Conservation (phyloP, 495 filamentous ascomycete genomes). For the Aspergillus coremiiformis region DNA sequence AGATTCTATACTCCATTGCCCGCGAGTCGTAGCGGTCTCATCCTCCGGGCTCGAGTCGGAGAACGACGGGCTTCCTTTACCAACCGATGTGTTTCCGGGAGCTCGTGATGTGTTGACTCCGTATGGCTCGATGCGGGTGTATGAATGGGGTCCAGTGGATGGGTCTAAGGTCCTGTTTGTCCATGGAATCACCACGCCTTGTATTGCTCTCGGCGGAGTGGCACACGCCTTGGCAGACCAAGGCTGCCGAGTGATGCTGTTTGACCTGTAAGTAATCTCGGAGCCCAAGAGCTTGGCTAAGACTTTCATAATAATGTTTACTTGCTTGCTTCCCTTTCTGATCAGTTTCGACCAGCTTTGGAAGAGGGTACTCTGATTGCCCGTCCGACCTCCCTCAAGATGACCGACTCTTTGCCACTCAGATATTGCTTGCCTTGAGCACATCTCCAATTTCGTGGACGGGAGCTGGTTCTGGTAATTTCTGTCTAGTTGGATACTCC, state of each 20-base stretch:
- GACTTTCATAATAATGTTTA: not conserved
- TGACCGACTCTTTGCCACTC: constrained; percentile 61
- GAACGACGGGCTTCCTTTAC: constrained; percentile 54
- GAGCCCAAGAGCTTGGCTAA: not conserved
- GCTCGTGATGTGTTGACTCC: constrained; percentile 64
- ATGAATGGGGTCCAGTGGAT: constrained; percentile 82
- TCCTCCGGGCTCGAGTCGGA: constrained; percentile 41
- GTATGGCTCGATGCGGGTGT: constrained; percentile 74
- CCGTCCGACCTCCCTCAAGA: constrained; percentile 64
- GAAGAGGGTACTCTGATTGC: constrained; percentile 68
- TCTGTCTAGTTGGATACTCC: constrained; percentile 75
- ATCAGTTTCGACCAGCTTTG: constrained; percentile 46
- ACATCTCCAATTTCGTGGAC: constrained; percentile 67
- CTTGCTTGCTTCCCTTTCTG: not conserved
- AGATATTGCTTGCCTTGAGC: constrained; percentile 63
- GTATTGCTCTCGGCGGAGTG: constrained; percentile 59
- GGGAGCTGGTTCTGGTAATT: constrained; percentile 42
- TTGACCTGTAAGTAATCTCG: constrained; percentile 45
- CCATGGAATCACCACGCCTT: constrained; percentile 83
- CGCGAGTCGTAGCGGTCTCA: constrained; percentile 38
- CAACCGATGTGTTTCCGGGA: constrained; percentile 67
- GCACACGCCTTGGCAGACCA: constrained; percentile 62
- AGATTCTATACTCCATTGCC: constrained; percentile 37
- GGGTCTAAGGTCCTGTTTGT: constrained; percentile 74
- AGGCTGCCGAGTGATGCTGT: constrained; percentile 78